phyloP scores from a whole-genome alignment of 2,329 filamentous ascomycete genomes.

The Trichoderma sp. region DNA sequence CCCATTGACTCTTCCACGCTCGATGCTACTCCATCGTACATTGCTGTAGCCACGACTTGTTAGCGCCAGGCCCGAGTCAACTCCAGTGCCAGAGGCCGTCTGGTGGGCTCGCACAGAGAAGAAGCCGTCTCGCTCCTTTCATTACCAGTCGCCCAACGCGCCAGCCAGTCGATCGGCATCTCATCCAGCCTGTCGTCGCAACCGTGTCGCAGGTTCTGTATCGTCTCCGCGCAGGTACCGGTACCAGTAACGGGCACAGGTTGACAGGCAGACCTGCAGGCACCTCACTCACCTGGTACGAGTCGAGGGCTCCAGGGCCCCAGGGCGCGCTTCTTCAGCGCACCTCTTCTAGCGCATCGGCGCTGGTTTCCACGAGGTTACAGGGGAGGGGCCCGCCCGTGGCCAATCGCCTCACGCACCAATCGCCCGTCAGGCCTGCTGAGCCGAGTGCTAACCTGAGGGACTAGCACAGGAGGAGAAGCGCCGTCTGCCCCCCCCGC shows the following conservation, averaged over 20 bases:
- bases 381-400: slow-evolving; percentile 21
- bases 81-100: background rate
- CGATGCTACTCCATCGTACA: too few species aligned
- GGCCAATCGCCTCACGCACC: slow-evolving; percentile 23
- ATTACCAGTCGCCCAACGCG: background rate
- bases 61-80: slow-evolving; percentile 8
- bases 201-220: slow-evolving; percentile 14
- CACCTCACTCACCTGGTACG: too few species aligned
- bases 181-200: slow-evolving; percentile 1
- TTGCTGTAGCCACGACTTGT: background rate
- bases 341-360: slow-evolving; percentile 26
- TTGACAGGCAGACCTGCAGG: too few species aligned
- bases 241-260: slow-evolving; percentile 7
- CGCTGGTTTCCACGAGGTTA: slow-evolving; percentile 27
- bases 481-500: slow-evolving; percentile 11
- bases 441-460: too few species aligned
- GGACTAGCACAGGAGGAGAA: slow-evolving; percentile 9
- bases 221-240: background rate
- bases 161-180: background rate
- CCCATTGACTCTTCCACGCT: too few species aligned
- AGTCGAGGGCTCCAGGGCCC: background rate
- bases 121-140: slow-evolving; percentile 1
- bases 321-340: slow-evolving; percentile 21
- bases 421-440: slow-evolving; percentile 12
- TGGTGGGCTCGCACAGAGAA: too few species aligned